Evolutionary conservation across 768 basidiomycete species (phyloP), one percentile per base, ranked within the genome.

Genomic region (Leucocoprinus sp.): DNA sequence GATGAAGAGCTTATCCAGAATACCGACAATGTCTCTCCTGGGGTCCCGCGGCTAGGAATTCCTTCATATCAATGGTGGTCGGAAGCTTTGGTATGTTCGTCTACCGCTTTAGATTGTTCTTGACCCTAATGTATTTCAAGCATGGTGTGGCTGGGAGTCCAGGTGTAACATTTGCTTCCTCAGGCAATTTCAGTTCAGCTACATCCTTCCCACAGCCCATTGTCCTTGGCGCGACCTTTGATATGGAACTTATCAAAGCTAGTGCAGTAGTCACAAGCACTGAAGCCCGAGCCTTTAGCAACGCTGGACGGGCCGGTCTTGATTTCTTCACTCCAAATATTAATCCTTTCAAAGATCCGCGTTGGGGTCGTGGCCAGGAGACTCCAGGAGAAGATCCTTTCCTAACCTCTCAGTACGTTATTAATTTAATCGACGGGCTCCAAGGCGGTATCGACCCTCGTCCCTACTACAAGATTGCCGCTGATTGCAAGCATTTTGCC

Each of bases 281-380:
- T 0, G 76, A 80, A 53, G 74, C 72, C 1, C 68, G 78, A 11
- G 75, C 76, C 2, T 78, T 77, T 64, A 75, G 73, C 57, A 80
- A 79, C 43, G 63, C 57, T 22, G 70, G 68, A 9, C 66, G 68
- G 8, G 72, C 76, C 2, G 78, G 76, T 0, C 57, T 78, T 27
- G 74, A 77, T 56, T 78, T 67, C 55, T 79, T 69, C 55, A 77
- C 78, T 0, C 78, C 76, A 4, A 79, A 79, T 49, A 71, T 71
- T 53, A 72, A 71, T 52, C 68, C 77, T 0, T 79, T 79, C 67
- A 76, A 70, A 45, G 78, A 80, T 49, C 77, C 78, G 29, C 75
- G 76, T 8, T 79, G 78, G 77, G 77, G 77, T 7, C 64, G 77
- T 35, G 76, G 76, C 0, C 76, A 78, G 51, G 78, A 79, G 58